phyloP scores from a whole-genome alignment of 169 alveolate genomes.

The Plasmodium billcollinsi region DNA sequence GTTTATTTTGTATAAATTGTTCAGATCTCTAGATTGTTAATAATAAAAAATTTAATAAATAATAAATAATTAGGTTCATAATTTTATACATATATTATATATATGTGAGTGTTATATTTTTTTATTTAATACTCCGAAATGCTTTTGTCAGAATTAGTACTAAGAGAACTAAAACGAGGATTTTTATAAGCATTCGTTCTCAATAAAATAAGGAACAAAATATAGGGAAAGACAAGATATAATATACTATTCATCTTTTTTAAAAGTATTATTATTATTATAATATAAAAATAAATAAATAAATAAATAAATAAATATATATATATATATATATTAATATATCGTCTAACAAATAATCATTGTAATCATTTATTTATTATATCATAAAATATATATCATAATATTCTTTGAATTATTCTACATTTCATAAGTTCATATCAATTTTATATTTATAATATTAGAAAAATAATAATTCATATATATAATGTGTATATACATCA shows the following conservation, averaged over 20 bases:
- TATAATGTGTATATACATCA: too few relatives aligned
- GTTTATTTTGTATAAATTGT: slow-evolving; percentile 35
- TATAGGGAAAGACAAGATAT: slow-evolving; percentile 18
- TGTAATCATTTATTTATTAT: too few relatives aligned
- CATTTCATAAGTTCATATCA: too few relatives aligned
- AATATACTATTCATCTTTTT: slow-evolving; percentile 39
- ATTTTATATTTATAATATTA: too few relatives aligned
- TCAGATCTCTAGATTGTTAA: slow-evolving; percentile 37
- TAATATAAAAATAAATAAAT: neutral
- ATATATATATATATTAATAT: too few relatives aligned
- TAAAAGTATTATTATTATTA: neutral
- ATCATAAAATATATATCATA: too few relatives aligned
- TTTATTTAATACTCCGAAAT: slow-evolving; percentile 47
- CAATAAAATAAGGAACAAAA: slow-evolving; percentile 17
- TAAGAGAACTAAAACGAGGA: slow-evolving; percentile 43
- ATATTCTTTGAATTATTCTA: too few relatives aligned
- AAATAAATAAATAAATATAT: too few relatives aligned
- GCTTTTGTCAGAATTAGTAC: slow-evolving; percentile 16
- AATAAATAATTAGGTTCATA: neutral
- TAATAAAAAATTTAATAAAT: neutral
- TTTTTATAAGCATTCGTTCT: slow-evolving; percentile 23
- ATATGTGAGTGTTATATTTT: neutral
- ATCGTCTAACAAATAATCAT: too few relatives aligned
- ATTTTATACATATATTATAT: too few relatives aligned
- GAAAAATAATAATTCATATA: too few relatives aligned